Percentiles rank a stretch among this genome's conserved stretches.
phyloP scores from a whole-genome alignment of 192 early-diverging fungal genomes.

The Linnemannia zychae region DNA sequence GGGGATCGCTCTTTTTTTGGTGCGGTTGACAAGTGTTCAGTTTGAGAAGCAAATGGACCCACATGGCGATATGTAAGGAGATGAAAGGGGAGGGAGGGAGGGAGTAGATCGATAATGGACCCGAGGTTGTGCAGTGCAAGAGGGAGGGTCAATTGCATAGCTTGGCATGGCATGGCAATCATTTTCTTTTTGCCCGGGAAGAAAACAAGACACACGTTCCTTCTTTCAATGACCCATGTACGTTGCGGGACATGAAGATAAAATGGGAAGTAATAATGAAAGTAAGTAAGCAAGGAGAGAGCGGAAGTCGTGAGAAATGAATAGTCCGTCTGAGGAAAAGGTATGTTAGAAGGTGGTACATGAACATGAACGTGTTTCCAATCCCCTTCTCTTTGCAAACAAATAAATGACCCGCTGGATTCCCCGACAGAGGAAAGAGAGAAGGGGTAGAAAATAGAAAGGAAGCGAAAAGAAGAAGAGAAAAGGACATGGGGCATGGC shows the following conservation, averaged over 20 bases:
- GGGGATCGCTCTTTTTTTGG: no score
- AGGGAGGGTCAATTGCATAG: neutral
- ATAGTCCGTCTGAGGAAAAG: no score
- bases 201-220: neutral
- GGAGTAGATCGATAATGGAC: neutral
- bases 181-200: neutral
- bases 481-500: neutral
- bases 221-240: slow-evolving; percentile 1
- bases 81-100: neutral
- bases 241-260: neutral
- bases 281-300: neutral
- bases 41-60: neutral
- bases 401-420: neutral
- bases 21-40: no score
- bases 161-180: no score
- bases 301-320: no score
- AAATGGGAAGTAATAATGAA: neutral
- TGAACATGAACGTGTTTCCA: no score
- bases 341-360: no score
- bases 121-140: neutral
- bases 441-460: neutral
- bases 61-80: neutral
- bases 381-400: neutral
- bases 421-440: neutral
- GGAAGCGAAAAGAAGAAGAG: no score